Percentiles rank a stretch among this genome's conserved stretches.
These are phyloP conservation scores for Aspergillus bombycis DNA, from an alignment of 2,329 filamentous ascomycete species.

Conservation along the genomic window DNA sequence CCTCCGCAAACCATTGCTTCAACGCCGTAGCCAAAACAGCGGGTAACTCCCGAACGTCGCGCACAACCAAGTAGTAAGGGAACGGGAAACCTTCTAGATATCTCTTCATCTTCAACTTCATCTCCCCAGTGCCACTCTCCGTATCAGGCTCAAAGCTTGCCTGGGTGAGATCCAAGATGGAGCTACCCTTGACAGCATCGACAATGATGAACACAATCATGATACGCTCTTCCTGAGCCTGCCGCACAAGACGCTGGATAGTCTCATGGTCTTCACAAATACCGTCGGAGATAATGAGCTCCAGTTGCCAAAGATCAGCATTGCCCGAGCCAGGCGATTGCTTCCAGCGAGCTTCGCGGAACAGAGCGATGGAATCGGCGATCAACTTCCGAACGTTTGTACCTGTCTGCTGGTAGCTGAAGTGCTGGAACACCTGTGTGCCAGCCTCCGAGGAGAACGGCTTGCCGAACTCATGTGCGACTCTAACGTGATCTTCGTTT, in stretches of 20 bases:
- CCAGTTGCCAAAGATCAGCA: constrained; percentile 90
- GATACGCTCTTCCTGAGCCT: constrained; percentile 89
- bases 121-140: constrained; percentile 60
- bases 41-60: constrained; percentile 88
- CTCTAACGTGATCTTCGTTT: constrained; percentile 67
- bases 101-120: constrained; percentile 76
- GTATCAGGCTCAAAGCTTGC: constrained; percentile 76
- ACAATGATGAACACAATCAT: constrained; percentile 99
- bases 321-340: constrained; percentile 54
- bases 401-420: constrained; percentile 80
- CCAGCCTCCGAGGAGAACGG: constrained; percentile 82
- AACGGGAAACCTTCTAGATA: constrained; percentile 98
- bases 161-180: constrained; percentile 84
- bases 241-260: constrained; percentile 78
- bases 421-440: constrained; percentile 79
- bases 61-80: constrained; percentile 92
- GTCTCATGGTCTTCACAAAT: constrained; percentile 87
- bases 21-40: constrained; percentile 83
- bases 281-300: constrained; percentile 90
- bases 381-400: constrained; percentile 85
- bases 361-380: constrained; percentile 75
- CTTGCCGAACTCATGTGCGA: constrained; percentile 82
- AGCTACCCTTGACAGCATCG: constrained; percentile 62
- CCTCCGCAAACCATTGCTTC: constrained; percentile 91
- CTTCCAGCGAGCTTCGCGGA: constrained; percentile 73